phyloP scores from a whole-genome alignment of 257 asterid species.

The Solanum verrucosum region DNA sequence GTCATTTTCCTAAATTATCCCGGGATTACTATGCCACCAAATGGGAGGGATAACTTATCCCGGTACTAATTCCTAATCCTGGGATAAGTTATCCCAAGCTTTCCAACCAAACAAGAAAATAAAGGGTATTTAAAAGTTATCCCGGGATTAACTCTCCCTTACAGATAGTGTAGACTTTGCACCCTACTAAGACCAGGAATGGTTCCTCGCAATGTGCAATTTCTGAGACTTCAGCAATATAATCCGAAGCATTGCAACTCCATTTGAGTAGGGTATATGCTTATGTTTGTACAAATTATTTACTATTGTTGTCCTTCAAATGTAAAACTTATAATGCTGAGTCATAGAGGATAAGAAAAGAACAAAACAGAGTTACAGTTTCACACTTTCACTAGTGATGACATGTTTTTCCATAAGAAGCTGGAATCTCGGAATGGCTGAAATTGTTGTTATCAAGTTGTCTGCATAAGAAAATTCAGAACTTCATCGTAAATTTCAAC shows the following conservation, averaged over 20 bases:
- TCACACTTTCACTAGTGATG: constrained; percentile 22
- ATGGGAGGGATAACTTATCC: no score
- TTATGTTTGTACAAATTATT: not conserved
- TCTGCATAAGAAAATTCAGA: constrained; percentile 7
- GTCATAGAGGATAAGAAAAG: no score
- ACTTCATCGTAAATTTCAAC: not conserved
- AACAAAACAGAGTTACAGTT: constrained; percentile 13
- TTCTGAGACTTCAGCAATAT: constrained; percentile 31
- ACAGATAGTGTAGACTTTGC: constrained; percentile 21
- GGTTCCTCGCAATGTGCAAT: constrained; percentile 29
- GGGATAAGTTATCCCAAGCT: no score
- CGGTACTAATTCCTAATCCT: no score
- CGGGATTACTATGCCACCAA: no score
- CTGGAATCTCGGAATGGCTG: constrained; percentile 27
- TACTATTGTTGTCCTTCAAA: not conserved
- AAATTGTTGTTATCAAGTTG: constrained; percentile 43
- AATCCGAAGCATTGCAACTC: not conserved
- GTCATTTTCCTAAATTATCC: no score
- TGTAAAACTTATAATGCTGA: no score
- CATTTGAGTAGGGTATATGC: not conserved
- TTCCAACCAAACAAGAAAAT: no score
- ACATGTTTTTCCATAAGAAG: constrained; percentile 15
- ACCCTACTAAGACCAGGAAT: constrained; percentile 32
- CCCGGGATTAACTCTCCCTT: not conserved
- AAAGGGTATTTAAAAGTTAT: no score